Conservation (phyloP, 2,329 filamentous ascomycete genomes). For the Mycocentrospora acerina region DNA sequence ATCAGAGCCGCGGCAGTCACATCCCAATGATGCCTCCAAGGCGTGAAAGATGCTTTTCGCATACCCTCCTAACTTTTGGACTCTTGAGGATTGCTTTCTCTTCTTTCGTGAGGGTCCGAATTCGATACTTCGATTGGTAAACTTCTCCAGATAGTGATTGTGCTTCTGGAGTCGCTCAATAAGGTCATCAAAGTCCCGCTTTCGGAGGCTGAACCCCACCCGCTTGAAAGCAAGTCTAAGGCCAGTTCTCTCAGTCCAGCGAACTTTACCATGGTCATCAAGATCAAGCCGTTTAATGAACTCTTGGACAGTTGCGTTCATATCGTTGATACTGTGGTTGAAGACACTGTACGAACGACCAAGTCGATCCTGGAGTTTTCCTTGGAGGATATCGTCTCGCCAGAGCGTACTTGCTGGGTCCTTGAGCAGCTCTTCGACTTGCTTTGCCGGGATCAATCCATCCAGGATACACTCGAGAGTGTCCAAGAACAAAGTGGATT, state of each 20-base stretch:
- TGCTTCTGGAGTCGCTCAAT: conserved; percentile 2
- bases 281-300: not conserved
- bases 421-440: too few relatives aligned
- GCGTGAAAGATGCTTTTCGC: not conserved
- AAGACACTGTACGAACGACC: not conserved
- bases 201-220: conserved; percentile 1
- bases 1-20: not conserved
- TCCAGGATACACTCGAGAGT: not conserved
- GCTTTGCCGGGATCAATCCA: too few relatives aligned
- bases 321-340: not conserved
- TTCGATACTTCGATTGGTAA: conserved; percentile 3
- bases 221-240: not conserved
- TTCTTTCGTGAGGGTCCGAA: not conserved
- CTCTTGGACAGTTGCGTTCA: not conserved
- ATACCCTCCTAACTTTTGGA: conserved; percentile 2
- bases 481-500: not conserved
- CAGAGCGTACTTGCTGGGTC: too few relatives aligned
- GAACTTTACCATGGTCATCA: conserved; percentile 1
- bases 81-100: not conserved
- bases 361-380: not conserved
- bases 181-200: conserved; percentile 2
- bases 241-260: conserved; percentile 2
- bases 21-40: conserved; percentile 2
- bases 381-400: conserved; percentile 1
- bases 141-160: conserved; percentile 2